Base-by-base conservation (phyloP, 2,329 filamentous ascomycete species). In the Aspergillus amoenus region DNA sequence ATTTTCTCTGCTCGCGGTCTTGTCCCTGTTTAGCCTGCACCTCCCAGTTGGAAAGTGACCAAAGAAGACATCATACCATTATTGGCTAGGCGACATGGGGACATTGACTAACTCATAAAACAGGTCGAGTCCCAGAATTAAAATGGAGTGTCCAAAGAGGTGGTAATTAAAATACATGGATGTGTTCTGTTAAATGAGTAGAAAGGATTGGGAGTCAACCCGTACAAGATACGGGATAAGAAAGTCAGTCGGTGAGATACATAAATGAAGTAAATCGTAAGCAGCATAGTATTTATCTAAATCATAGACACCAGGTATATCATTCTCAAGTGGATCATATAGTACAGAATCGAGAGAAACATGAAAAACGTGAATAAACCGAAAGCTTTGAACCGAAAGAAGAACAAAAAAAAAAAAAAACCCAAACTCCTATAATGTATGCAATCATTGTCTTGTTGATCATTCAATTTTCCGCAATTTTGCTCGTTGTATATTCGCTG, bases 351-450 rank as follows among this genome's bases (percentile, higher is more conserved):
- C 9, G 27, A 30, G 34, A 60, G 37, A 46, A 41, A 22, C 5
- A n/a, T 37, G 46, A 45, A 51, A 43, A 43, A 42, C n/a, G 32
- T 40, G 37, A 51, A 49, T 22, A 52, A 60, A 8, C 53, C 17
- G 27, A 44, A 21, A 49, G 40, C 50, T 52, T 57, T 34, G 39
- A 52, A 47, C 56, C 53, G 45, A 49, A 55, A 32, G 55, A 55
- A 48, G 22, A 4, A 18, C 18, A 6, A 50, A 17, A 50, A 37
- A 15, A 15, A 51, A 42, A 11, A 32, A 34, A 51, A 21, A 13
- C 12, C 3, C 18, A 27, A 52, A 45, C 50, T 41, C 50, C 50
- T 12, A 17, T 37, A 52, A 52, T 52, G 41, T 42, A 45, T 45
- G 17, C 30, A 34, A 32, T 52, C 40, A 27, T 37, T 45, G 24